Conservation (phyloP, 768 basidiomycete species). For the Mycena galopus region DNA sequence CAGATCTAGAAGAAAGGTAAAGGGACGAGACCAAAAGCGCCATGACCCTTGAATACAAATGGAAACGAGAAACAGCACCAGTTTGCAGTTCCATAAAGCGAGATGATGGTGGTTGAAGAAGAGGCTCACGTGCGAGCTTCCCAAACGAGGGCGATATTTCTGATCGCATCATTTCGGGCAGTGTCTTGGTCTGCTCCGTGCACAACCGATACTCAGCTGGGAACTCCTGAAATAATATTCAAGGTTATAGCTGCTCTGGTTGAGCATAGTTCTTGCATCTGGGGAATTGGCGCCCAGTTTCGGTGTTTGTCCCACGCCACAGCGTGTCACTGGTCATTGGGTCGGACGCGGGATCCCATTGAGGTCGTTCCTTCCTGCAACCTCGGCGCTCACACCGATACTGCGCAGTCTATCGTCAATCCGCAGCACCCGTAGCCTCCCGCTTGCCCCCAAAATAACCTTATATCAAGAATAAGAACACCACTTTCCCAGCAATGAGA, state of each 20-base stretch:
- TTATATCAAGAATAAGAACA: slow-evolving; percentile 26
- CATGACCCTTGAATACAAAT: too few relatives aligned
- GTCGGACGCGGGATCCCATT: too few relatives aligned
- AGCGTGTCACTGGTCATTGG: background rate
- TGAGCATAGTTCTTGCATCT: background rate
- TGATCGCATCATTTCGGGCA: background rate
- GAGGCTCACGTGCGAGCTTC: background rate
- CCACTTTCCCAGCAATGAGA: slow-evolving; percentile 29
- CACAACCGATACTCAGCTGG: too few relatives aligned
- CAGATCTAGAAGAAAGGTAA: too few relatives aligned
- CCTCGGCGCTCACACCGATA: background rate
- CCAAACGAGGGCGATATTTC: background rate
- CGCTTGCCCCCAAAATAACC: slow-evolving; percentile 25
- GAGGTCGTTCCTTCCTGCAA: background rate
- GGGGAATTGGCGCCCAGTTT: background rate
- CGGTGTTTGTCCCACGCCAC: background rate
- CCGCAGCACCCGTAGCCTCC: slow-evolving; percentile 23
- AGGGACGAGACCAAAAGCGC: too few relatives aligned
- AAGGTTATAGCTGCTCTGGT: background rate
- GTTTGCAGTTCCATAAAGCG: too few relatives aligned
- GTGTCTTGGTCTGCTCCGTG: too few relatives aligned
- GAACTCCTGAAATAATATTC: too few relatives aligned
- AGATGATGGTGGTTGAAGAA: background rate
- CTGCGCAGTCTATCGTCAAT: slow-evolving; percentile 23
- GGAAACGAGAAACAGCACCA: background rate